phyloP scores from a whole-genome alignment of 2,329 filamentous ascomycete genomes.

The Thelonectria rubi region DNA sequence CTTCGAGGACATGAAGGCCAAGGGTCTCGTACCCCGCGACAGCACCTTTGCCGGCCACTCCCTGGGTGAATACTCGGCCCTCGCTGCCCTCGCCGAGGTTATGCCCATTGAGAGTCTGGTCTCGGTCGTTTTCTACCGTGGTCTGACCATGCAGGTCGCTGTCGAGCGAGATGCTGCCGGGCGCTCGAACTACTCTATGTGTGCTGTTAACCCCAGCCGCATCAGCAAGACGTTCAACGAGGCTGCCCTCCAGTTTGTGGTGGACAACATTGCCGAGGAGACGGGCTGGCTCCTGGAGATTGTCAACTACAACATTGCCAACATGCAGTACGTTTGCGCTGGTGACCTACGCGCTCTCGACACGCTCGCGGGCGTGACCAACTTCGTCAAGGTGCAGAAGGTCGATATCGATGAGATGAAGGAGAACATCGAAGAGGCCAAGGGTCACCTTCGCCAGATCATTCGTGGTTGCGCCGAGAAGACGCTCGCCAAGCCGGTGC shows the following conservation, averaged over 20 bases:
- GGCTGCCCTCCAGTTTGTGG: slow-evolving; percentile 94
- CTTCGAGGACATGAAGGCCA: slow-evolving; percentile 98
- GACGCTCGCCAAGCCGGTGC: slow-evolving; percentile 87
- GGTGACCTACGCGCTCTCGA: slow-evolving; percentile 77
- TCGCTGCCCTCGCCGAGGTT: slow-evolving; percentile 95
- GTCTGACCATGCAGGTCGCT: slow-evolving; percentile 98
- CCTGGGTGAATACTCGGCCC: slow-evolving; percentile 95
- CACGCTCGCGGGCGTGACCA: slow-evolving; percentile 81
- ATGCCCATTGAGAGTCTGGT: slow-evolving; percentile 99
- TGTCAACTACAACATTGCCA: slow-evolving; percentile 92
- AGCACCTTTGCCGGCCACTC: slow-evolving; percentile 99
- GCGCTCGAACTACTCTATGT: slow-evolving; percentile 99
- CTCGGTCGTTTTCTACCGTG: slow-evolving; percentile 98
- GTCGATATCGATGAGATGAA: slow-evolving; percentile 96
- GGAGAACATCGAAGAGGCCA: slow-evolving; percentile 89
- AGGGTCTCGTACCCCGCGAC: slow-evolving; percentile 93
- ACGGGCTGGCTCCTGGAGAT: slow-evolving; percentile 97
- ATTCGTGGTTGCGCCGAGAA: slow-evolving; percentile 88
- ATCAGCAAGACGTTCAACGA: slow-evolving; percentile 99
- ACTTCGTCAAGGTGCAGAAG: slow-evolving; percentile 96
- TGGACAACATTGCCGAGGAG: slow-evolving; percentile 92
- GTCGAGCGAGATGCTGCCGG: slow-evolving; percentile 94
- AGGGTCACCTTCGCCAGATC: slow-evolving; percentile 87
- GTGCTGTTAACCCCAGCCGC: slow-evolving; percentile 96
- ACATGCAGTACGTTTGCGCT: slow-evolving; percentile 79